Evolutionary conservation across 345 rosid genomes (phyloP).

Genomic region (Sapria himalayana): DNA sequence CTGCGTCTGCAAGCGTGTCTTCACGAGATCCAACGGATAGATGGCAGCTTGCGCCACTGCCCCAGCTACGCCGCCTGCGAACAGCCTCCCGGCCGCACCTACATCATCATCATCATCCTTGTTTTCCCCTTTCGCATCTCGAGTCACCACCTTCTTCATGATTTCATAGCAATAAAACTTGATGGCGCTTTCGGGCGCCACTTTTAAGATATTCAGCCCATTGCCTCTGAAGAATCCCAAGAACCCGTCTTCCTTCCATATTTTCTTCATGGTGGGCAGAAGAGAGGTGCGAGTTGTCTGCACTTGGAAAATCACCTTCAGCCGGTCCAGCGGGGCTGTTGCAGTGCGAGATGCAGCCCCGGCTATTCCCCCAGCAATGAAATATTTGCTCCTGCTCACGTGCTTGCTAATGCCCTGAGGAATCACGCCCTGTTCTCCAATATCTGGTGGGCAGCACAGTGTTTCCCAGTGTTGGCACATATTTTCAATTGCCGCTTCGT

Average conservation of each 20-base stretch:
- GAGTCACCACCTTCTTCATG: slow-evolving; percentile 37
- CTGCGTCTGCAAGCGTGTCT: slow-evolving; percentile 73
- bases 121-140: slow-evolving; percentile 24
- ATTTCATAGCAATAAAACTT: slow-evolving; percentile 63
- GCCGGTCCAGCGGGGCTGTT: slow-evolving; percentile 79
- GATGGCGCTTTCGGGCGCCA: slow-evolving; percentile 87
- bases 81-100: slow-evolving; percentile 42
- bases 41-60: slow-evolving; percentile 79
- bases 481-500: slow-evolving; percentile 87
- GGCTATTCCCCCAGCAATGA: slow-evolving; percentile 80
- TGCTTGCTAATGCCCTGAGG: slow-evolving; percentile 74
- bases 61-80: slow-evolving; percentile 83
- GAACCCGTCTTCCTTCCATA: slow-evolving; percentile 46
- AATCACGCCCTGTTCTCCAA: slow-evolving; percentile 74
- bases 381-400: slow-evolving; percentile 49
- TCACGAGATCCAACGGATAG: slow-evolving; percentile 82
- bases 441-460: slow-evolving; percentile 67
- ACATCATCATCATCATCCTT: slow-evolving; percentile 31
- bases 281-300: slow-evolving; percentile 40
- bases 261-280: slow-evolving; percentile 42
- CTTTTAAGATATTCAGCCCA: slow-evolving; percentile 67
- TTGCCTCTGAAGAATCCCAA: slow-evolving; percentile 61
- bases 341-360: slow-evolving; percentile 83
- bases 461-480: slow-evolving; percentile 78
- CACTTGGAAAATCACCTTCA: slow-evolving; percentile 69